Base-by-base conservation (phyloP, 257 asterid species). In the Leonotis leonurus region DNA sequence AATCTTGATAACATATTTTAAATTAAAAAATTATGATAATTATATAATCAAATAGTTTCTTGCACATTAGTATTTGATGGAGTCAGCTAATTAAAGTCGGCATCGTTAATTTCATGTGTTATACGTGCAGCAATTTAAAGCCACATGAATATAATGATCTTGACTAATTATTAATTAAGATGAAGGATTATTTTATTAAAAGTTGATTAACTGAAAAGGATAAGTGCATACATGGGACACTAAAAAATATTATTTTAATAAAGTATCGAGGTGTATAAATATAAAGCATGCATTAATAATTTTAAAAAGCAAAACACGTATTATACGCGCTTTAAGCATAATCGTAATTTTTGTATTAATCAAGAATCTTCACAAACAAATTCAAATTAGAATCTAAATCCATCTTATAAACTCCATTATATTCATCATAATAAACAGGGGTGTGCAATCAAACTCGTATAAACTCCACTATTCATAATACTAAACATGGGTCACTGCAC, bases 81-180 rank as follows among this genome's bases (percentile, higher is more conserved):
- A 41, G 18, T 43, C 54, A 10, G 30, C 25, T 29, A 33, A 29
- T n/a, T n/a, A n/a, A 46, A 35, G 29, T 20, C 45, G 39, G 11
- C 26, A 21, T 6, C 13, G 13, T 37, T 24, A 18, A 14, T 20
- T 18, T 60, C 44, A 29, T 32, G 68, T n/a, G 21, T n/a, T 55
- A 41, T 60, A 61, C 67, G 64, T 69, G 57, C 69, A 52, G 29
- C 13, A 9, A 60, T 21, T 50, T 52, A 21, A 61, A 36, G 75
- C 66, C 66, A 55, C 56, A 27, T 2, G 21, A 62, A 70, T n/a
- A 22, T 33, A 45, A 62, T 54, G 52, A 51, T 20, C 16, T 50
- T 41, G 33, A 30, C 40, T n/a, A n/a, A n/a, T n/a, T n/a, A n/a
- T n/a, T n/a, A 54, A 62, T 36, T 36, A 22, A 63, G 16, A 14